Evolutionary conservation across 345 rosid species (phyloP), one percentile per base, ranked within the genome.

Genomic region (Cardamine chenopodiifolia): DNA sequence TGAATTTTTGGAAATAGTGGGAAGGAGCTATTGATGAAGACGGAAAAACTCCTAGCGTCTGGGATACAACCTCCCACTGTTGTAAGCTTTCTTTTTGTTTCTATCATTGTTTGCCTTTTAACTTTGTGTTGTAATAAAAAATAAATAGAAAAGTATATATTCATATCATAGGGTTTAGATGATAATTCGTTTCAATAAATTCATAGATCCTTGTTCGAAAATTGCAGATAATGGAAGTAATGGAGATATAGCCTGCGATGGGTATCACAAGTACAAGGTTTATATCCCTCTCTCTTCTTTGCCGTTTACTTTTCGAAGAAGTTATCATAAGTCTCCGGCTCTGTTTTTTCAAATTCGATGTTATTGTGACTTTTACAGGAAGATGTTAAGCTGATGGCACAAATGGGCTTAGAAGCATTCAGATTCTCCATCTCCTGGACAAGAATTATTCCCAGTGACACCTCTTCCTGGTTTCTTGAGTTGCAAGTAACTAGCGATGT

Each of bases 401-500:
- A 85, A 23, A 82, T 80, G 34, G 90, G 90, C 10, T 81, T 89
- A 61, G 85, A 86, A 54, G 85, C 92, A 64, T 92, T 85, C 64
- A 88, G 86, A 82, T 88, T 86, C 77, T 92, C 96, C 40, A 89
- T 92, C 78, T 92, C 93, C 12, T 89, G 90, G 96, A 65, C 96
- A n/a, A 88, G 96, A 48, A 89, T 92, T 23, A 88, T 89, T 44
- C 97, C 90, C 12, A 62, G 96, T 91, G 84, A 8, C 71, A 18
- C 32, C 62, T 52, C 47, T 34, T 39, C 29, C 5, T 44, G 13
- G n/a, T 65, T 65, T 56, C 72, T 66, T 17, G 0, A 10, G 8
- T 66, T 67, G 17, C 59, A 18, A 60, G 68, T 29, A 31, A 52
- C 5, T 15, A 55, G 3, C 10, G 2, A 59, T n/a, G n/a, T 12